phyloP scores from a whole-genome alignment of 2,329 filamentous ascomycete genomes.

The Colletotrichum falcatum region DNA sequence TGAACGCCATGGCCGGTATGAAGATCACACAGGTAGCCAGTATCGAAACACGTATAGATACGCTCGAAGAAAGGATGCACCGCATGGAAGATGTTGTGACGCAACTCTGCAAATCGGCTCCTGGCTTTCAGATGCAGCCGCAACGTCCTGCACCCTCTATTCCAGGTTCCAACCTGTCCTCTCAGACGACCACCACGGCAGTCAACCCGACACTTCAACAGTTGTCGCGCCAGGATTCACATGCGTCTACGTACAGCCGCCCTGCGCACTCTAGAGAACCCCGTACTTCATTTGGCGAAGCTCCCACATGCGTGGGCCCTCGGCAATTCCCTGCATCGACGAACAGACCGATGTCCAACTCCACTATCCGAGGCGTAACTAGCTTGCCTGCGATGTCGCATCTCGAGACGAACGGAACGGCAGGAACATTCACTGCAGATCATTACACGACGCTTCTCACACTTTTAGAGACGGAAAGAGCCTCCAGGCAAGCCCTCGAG shows the following conservation, averaged over 20 bases:
- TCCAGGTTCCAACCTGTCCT: constrained; percentile 44
- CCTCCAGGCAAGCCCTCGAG: constrained; percentile 67
- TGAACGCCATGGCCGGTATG: constrained; percentile 64
- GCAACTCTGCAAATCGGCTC: constrained; percentile 61
- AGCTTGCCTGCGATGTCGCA: constrained; percentile 58
- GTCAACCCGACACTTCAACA: constrained; percentile 49
- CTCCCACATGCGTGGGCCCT: constrained; percentile 59
- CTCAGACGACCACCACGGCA: constrained; percentile 45
- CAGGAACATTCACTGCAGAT: constrained; percentile 53
- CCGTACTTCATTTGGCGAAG: constrained; percentile 60
- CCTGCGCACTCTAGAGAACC: constrained; percentile 58
- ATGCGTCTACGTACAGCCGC: constrained; percentile 49
- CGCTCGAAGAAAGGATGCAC: constrained; percentile 64
- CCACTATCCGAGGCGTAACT: constrained; percentile 60
- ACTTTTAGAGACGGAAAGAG: constrained; percentile 68
- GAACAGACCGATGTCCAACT: constrained; percentile 57
- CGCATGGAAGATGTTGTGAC: constrained; percentile 66
- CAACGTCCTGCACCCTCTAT: constrained; percentile 45
- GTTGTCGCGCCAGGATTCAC: constrained; percentile 44
- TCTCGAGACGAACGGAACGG: constrained; percentile 44
- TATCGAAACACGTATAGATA: constrained; percentile 64
- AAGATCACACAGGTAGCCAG: constrained; percentile 68
- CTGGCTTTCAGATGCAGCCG: constrained; percentile 53
- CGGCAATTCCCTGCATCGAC: constrained; percentile 50
- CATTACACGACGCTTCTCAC: constrained; percentile 63